phyloP scores from a whole-genome alignment of 768 basidiomycete species.

The Tremella mesenterica region DNA sequence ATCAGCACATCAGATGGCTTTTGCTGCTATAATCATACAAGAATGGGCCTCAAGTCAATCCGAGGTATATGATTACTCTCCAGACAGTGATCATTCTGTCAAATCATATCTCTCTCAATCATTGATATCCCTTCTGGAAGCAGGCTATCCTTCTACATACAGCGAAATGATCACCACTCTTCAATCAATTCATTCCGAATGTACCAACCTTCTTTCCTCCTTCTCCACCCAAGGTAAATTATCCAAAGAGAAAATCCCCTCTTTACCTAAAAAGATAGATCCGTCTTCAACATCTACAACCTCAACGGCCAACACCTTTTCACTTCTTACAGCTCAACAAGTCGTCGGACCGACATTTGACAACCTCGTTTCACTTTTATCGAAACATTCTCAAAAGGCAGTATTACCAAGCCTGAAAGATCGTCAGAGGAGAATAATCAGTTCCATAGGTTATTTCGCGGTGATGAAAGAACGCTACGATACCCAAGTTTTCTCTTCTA shows the following conservation, averaged over 20 bases:
- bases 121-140: conserved; percentile 64
- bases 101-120: conserved; percentile 57
- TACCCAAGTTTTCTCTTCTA: conserved; percentile 73
- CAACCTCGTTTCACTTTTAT: conserved; percentile 64
- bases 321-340: conserved; percentile 64
- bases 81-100: conserved; percentile 50
- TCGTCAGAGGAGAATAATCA: conserved; percentile 59
- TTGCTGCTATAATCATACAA: conserved; percentile 75
- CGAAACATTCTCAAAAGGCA: conserved; percentile 62
- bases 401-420: conserved; percentile 67
- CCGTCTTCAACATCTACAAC: conserved; percentile 57
- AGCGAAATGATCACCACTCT: conserved; percentile 83
- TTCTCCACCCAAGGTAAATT: conserved; percentile 84
- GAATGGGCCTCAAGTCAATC: conserved; percentile 73
- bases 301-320: too few species aligned
- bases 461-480: conserved; percentile 80
- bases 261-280: conserved; percentile 67
- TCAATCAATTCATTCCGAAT: conserved; percentile 69
- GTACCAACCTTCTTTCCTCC: conserved; percentile 65
- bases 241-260: conserved; percentile 66
- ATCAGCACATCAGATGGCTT: conserved; percentile 82
- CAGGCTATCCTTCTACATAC: conserved; percentile 66
- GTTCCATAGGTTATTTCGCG: conserved; percentile 67
- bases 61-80: conserved; percentile 19
- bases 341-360: conserved; percentile 64